These are phyloP conservation scores for Lachancea quebecensis DNA, from an alignment of 805 yeast genomes.

Conservation along the genomic window DNA sequence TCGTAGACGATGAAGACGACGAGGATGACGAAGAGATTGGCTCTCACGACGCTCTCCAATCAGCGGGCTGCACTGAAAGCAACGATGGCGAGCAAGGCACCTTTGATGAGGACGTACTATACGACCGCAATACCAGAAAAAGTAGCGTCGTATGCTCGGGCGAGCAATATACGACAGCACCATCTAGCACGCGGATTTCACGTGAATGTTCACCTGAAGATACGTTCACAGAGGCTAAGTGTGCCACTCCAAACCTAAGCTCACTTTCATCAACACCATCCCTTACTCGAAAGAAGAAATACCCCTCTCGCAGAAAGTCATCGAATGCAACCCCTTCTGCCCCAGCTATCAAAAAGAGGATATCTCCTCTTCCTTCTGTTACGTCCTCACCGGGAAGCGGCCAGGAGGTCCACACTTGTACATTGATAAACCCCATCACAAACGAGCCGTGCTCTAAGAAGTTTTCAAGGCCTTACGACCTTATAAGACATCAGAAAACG, in stretches of 20 bases:
- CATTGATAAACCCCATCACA: conserved; percentile 21
- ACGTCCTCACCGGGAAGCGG: background rate
- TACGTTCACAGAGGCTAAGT: background rate
- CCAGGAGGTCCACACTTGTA: conserved; percentile 15
- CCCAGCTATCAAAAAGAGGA: conserved; percentile 2
- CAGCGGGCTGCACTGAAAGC: background rate
- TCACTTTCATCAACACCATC: conserved; percentile 1
- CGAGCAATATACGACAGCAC: conserved; percentile 2
- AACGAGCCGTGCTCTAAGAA: conserved; percentile 32
- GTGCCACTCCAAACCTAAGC: background rate
- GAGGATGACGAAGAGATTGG: conserved; percentile 13
- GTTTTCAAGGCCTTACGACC: conserved; percentile 90
- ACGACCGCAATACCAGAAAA: conserved; percentile 7
- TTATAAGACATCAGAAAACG: conserved; percentile 92
- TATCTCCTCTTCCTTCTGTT: background rate
- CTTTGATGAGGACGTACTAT: conserved; percentile 19
- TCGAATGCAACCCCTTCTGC: conserved; percentile 1
- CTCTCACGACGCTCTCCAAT: no score
- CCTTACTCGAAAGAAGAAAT: conserved; percentile 3
- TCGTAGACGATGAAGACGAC: conserved; percentile 4
- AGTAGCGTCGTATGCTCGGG: conserved; percentile 3
- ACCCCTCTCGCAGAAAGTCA: conserved; percentile 5
- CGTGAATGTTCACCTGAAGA: conserved; percentile 6
- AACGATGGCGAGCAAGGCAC: conserved; percentile 3
- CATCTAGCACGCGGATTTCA: conserved; percentile 2